Evolutionary conservation across 176 grass and related monocot genomes (phyloP).

Genomic region (Aegilops longissima): DNA sequence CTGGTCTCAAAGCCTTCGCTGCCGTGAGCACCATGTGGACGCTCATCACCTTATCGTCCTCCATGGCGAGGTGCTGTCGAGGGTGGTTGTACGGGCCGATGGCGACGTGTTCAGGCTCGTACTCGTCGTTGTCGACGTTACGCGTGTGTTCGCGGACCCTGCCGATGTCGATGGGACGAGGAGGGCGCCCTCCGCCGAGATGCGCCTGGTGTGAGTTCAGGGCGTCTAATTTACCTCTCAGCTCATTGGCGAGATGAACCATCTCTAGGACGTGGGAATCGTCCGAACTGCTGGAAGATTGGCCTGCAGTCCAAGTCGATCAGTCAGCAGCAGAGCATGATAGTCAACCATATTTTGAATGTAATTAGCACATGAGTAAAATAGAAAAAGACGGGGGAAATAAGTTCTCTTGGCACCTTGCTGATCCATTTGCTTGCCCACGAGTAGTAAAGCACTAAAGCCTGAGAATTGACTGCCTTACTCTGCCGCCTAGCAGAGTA

Average conservation of each 20-base stretch:
- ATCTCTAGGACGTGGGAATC: background rate
- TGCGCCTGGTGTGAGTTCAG: background rate
- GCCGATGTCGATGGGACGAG: background rate
- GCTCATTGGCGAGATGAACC: background rate
- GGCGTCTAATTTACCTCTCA: background rate
- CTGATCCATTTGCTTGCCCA: background rate
- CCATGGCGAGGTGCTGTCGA: background rate
- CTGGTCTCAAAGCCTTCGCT: background rate
- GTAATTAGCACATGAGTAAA: background rate
- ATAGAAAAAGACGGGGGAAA: background rate
- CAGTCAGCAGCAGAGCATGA: background rate
- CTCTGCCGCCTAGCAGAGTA: too few species aligned
- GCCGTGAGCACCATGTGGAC: background rate
- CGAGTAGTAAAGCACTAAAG: too few species aligned
- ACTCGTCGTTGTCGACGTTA: too few species aligned
- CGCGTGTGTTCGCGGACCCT: background rate
- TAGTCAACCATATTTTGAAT: background rate
- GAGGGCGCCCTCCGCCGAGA: background rate
- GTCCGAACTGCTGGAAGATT: background rate
- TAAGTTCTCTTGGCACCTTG: background rate
- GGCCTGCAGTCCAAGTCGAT: background rate
- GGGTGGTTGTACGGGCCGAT: slow-evolving; percentile 28
- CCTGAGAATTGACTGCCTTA: too few species aligned
- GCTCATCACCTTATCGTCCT: background rate
- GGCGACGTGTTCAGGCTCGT: background rate